These are phyloP conservation scores for Pseudocercospora fuligena DNA, from an alignment of 2,329 filamentous ascomycete genomes.

Conservation along the genomic window DNA sequence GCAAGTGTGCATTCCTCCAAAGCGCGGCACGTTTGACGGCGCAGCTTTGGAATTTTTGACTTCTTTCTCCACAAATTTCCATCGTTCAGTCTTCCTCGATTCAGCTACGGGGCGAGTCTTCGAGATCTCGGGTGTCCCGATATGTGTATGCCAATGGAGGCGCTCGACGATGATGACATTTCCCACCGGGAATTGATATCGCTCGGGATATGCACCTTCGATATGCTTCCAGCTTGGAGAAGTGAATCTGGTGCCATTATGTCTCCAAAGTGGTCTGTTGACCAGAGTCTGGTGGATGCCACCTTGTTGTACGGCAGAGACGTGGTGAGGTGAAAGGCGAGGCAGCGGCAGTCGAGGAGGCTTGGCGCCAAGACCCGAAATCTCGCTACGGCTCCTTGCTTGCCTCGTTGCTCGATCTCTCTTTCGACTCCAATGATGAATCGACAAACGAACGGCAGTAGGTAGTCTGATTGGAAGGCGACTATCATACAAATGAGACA, in stretches of 20 bases:
- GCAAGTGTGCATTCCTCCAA: background rate
- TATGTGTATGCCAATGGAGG: background rate
- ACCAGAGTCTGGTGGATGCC: background rate
- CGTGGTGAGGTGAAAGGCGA: background rate
- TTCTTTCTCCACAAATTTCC: background rate
- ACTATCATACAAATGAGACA: no score
- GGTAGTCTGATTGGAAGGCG: no score
- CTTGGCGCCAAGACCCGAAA: background rate
- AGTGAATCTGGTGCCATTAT: background rate
- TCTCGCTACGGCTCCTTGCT: background rate
- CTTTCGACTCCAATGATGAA: no score
- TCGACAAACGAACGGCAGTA: no score
- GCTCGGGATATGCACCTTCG: background rate
- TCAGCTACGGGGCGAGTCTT: background rate
- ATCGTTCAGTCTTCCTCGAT: background rate
- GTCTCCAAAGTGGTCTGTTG: background rate
- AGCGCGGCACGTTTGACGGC: background rate
- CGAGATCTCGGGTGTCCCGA: background rate
- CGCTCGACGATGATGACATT: background rate
- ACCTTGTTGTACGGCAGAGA: background rate
- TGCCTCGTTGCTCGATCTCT: no score
- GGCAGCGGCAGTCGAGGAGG: background rate
- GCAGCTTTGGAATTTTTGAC: background rate
- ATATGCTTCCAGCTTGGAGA: background rate
- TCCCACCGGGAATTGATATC: background rate